Evolutionary conservation across 768 basidiomycete species (phyloP), one percentile per base, ranked within the genome.

Genomic region (Gloeophyllum trabeum): DNA sequence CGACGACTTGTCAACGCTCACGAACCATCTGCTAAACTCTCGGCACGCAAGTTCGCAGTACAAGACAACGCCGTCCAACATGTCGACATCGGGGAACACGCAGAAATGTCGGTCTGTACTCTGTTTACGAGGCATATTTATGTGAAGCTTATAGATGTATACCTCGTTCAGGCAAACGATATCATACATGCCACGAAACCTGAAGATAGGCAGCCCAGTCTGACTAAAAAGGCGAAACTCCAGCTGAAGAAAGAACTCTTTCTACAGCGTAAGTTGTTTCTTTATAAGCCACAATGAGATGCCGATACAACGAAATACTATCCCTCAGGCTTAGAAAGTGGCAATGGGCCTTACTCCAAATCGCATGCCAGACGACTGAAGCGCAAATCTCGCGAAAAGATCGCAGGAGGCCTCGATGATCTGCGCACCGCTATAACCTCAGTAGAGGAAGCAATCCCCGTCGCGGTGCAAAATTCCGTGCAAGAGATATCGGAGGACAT

Each of bases 301-400:
- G n/a, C n/a, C 28, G 28, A 30, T 16, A 16, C 14, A 12, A 23
- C 40, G 24, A 34, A 19, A 39, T 5, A 34, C 24, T 24, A n/a
- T 18, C 34, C 19, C 32, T 24, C 44, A 78, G 76, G 65, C 5
- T 58, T 87, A 35, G 73, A 70, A 44, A 58, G 65, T 3, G 63
- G 66, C 4, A 61, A 58, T 28, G 60, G 67, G 1, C 75, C 76
- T 16, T 77, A 81, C 53, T 87, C 85, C 0, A 87, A 79, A 58
- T 80, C 76, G 16, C 85, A 87, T 53, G 64, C 61, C 35, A 73
- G 83, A 19, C 75, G 85, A 23, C 51, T 80, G 53, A 86, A 84
- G 54, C 76, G 76, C 50, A 84, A 76, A 53, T 76, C 71, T 39
- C 77, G 69, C 25, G 61, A 63, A 37, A 49, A 60, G 45, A 54